A percentile compares a stretch with the other conserved stretches of the same genome.
Conservation (phyloP, 164 flowering plant genomes). For the Paratinospora sagittata region DNA sequence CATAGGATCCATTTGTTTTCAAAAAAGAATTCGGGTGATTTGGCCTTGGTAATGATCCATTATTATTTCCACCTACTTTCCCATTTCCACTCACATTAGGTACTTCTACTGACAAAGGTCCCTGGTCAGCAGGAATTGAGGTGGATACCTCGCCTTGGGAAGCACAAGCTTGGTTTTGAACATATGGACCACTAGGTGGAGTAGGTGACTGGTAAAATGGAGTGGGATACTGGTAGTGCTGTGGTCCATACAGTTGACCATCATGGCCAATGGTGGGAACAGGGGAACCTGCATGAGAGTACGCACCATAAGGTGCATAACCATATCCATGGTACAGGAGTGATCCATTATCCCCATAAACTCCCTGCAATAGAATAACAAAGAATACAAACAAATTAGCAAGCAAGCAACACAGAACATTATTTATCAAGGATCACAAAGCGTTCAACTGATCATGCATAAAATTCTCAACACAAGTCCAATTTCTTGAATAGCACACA, state of each 20-base stretch:
- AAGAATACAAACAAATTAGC: neutral
- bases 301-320: constrained; percentile 66
- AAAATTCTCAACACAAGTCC: neutral
- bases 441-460: neutral
- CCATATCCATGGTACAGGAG: constrained; percentile 61
- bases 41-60: constrained; percentile 37
- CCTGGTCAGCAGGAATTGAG: constrained; percentile 44
- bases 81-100: constrained; percentile 37
- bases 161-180: constrained; percentile 26
- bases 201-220: constrained; percentile 51
- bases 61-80: constrained; percentile 26
- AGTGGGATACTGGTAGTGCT: constrained; percentile 67
- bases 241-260: constrained; percentile 73
- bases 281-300: constrained; percentile 59
- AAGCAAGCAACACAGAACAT: neutral
- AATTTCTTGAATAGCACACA: neutral
- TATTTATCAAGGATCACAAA: neutral
- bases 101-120: constrained; percentile 42
- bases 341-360: constrained; percentile 62
- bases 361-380: constrained; percentile 6
- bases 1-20: constrained; percentile 40
- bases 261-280: constrained; percentile 74
- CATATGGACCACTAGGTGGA: constrained; percentile 35
- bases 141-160: constrained; percentile 39
- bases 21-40: constrained; percentile 28